Percentiles rank a stretch among this genome's conserved stretches.
phyloP scores from a whole-genome alignment of 768 basidiomycete species.

The Leccinum obscurum region DNA sequence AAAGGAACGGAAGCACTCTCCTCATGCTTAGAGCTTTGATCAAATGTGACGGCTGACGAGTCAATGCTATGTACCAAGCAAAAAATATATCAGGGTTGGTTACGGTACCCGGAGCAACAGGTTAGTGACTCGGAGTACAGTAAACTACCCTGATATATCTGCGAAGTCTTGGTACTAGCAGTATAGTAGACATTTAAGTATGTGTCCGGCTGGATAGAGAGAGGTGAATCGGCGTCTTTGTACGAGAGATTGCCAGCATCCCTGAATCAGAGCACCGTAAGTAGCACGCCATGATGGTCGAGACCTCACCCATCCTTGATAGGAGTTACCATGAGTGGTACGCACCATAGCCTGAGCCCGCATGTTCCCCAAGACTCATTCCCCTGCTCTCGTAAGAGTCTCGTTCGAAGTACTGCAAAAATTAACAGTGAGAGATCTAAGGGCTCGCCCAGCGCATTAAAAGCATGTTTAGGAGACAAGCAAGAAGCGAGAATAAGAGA shows the following conservation, averaged over 20 bases:
- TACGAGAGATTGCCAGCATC: not conserved
- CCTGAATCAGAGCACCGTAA: not conserved
- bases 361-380: not conserved
- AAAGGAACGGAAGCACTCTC: not conserved
- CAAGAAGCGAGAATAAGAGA: not conserved
- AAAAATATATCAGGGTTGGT: not conserved
- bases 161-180: not conserved
- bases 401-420: not conserved
- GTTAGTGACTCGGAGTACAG: not conserved
- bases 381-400: not conserved
- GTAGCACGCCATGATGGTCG: not conserved
- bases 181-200: not conserved
- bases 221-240: too few relatives aligned
- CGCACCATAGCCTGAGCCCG: not conserved
- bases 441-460: not conserved
- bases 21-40: not conserved
- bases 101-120: not conserved
- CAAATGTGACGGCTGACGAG: not conserved
- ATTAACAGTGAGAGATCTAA: not conserved
- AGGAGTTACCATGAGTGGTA: not conserved
- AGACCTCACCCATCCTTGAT: not conserved
- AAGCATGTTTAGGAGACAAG: not conserved
- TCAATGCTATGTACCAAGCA: not conserved
- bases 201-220: not conserved
- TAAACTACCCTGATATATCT: not conserved